Percentiles rank a stretch among this genome's conserved stretches.
Conservation (phyloP, 192 early-diverging fungal species). For the Linnemannia hyalina region DNA sequence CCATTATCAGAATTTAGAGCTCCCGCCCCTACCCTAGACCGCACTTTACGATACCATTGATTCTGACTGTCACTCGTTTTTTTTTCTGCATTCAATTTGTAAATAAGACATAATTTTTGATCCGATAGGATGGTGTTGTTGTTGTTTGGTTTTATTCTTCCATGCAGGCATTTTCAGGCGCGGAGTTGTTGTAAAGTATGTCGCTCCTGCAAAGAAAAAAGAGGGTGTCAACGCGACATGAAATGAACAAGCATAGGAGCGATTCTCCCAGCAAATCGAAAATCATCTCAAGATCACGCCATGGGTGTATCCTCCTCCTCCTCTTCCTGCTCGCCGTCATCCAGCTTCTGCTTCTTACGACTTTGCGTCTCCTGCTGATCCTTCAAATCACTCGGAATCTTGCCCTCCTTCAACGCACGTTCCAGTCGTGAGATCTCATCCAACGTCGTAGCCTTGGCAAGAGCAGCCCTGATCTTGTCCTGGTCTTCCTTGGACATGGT, state of each 20-base stretch:
- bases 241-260: neutral
- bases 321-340: conserved; percentile 7
- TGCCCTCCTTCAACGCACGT: conserved; percentile 71
- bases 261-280: too few relatives aligned
- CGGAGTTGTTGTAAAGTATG: neutral
- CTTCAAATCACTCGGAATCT: conserved; percentile 58
- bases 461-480: conserved; percentile 78
- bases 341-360: conserved; percentile 29
- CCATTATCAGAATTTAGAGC: conserved; percentile 61
- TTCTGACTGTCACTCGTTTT: neutral
- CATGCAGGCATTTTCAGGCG: neutral
- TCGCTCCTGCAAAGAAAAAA: conserved; percentile 10
- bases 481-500: conserved; percentile 77
- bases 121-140: neutral
- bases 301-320: conserved; percentile 29
- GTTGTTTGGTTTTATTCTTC: neutral
- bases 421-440: conserved; percentile 84
- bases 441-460: conserved; percentile 79
- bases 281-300: neutral
- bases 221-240: neutral
- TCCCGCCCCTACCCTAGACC: neutral
- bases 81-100: neutral
- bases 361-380: conserved; percentile 31
- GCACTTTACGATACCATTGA: neutral
- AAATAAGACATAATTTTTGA: neutral